Conservation (phyloP, 2,329 filamentous ascomycete genomes). For the Cladophialophora chaetospira region DNA sequence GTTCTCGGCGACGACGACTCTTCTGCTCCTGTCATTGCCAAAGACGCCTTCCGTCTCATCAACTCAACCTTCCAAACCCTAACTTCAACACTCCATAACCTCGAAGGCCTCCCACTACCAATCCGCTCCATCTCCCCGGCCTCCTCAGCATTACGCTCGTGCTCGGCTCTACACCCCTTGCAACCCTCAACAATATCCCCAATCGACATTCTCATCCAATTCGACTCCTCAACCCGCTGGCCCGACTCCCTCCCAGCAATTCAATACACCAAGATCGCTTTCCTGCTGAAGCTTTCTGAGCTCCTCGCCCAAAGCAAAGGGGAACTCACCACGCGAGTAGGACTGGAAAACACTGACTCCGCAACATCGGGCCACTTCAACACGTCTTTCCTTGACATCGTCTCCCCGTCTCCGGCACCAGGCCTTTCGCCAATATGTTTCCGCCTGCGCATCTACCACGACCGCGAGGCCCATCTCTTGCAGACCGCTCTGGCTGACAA, state of each 20-base stretch:
- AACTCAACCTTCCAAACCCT: conserved; percentile 64
- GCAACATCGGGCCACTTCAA: conserved; percentile 28
- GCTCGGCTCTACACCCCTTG: conserved; percentile 50
- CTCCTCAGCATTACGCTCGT: conserved; percentile 71
- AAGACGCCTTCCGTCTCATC: conserved; percentile 28
- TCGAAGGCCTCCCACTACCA: conserved; percentile 85
- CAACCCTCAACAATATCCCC: conserved; percentile 45
- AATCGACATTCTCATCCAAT: conserved; percentile 81
- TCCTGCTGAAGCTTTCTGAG: conserved; percentile 72
- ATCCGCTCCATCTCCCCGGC: conserved; percentile 77
- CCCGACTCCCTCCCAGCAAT: conserved; percentile 89
- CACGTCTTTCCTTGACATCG: conserved; percentile 64
- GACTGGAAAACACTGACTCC: conserved; percentile 70
- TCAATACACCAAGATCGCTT: conserved; percentile 90
- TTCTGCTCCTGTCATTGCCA: conserved; percentile 11
- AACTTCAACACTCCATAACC: conserved; percentile 66
- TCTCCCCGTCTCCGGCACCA: conserved; percentile 58
- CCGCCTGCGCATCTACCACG: conserved; percentile 83
- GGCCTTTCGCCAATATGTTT: conserved; percentile 64
- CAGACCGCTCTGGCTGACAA: conserved; percentile 74
- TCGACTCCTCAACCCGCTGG: conserved; percentile 92
- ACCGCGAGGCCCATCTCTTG: conserved; percentile 79
- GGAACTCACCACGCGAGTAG: conserved; percentile 68
- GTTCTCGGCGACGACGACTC: conserved; percentile 12
- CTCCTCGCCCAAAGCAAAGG: conserved; percentile 66